Evolutionary conservation across 164 flowering plant genomes (phyloP).

Genomic region (Echeveria elegans): DNA sequence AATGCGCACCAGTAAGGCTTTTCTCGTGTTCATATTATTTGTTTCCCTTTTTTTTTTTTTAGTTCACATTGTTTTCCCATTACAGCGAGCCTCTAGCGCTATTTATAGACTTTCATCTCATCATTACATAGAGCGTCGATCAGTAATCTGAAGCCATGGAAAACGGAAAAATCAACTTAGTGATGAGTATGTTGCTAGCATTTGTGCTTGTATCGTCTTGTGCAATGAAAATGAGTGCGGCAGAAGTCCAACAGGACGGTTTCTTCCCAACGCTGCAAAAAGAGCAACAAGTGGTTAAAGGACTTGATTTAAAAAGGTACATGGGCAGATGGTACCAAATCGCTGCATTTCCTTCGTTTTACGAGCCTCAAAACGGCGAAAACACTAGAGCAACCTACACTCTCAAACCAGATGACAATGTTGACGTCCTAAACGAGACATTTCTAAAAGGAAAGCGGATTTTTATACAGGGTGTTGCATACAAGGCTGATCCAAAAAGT

Average conservation of each 20-base stretch:
- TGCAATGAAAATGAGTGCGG: background rate
- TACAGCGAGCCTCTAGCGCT: no score
- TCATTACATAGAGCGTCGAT: no score
- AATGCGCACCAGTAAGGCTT: no score
- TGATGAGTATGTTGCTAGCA: background rate
- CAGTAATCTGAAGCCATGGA: no score
- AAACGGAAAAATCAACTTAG: background rate
- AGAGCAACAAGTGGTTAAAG: constrained; percentile 70
- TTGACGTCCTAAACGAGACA: constrained; percentile 76
- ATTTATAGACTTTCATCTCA: no score
- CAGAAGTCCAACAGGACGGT: background rate
- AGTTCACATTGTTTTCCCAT: no score
- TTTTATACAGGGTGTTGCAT: constrained; percentile 69
- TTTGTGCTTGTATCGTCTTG: background rate
- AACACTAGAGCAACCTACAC: constrained; percentile 85
- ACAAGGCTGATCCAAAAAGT: constrained; percentile 64
- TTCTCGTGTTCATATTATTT: no score
- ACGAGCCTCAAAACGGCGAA: constrained; percentile 58
- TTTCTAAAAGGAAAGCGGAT: constrained; percentile 66
- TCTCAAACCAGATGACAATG: constrained; percentile 59
- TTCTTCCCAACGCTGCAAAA: constrained; percentile 15
- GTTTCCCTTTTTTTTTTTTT: no score
- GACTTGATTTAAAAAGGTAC: constrained; percentile 62
- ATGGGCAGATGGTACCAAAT: constrained; percentile 96
- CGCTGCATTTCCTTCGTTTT: constrained; percentile 71